Evolutionary conservation across 73 alveolate genomes (phyloP).

Genomic region (Paramecium pentaurelia): DNA sequence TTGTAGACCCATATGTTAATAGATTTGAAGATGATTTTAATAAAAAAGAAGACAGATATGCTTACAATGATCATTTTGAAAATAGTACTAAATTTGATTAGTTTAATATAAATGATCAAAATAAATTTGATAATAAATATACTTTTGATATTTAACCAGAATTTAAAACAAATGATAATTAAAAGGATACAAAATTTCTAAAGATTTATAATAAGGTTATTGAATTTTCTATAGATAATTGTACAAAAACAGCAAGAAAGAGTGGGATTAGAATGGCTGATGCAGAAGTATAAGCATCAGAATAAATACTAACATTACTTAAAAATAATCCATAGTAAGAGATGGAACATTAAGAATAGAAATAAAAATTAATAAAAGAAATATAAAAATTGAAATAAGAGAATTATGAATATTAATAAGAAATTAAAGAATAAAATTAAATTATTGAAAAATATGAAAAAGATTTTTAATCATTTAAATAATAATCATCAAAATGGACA

Average conservation of each 20-base stretch:
- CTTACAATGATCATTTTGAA: neutral
- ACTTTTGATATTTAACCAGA: neutral
- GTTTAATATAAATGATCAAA: neutral
- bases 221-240: neutral
- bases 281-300: neutral
- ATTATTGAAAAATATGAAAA: neutral
- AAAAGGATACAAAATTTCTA: too few species aligned
- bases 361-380: neutral
- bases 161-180: too few species aligned
- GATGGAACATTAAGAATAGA: neutral
- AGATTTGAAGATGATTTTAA: neutral
- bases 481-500: neutral
- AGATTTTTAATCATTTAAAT: neutral
- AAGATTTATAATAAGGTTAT: neutral
- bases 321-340: constrained; percentile 8
- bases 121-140: neutral
- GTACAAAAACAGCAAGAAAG: neutral
- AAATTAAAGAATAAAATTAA: neutral
- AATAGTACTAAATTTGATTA: neutral
- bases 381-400: neutral
- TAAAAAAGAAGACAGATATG: neutral
- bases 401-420: neutral
- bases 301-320: neutral
- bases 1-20: neutral
- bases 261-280: neutral